Evolutionary conservation across 768 basidiomycete species (phyloP), one percentile per base, ranked within the genome.

Genomic region (Tulasnella sp.): DNA sequence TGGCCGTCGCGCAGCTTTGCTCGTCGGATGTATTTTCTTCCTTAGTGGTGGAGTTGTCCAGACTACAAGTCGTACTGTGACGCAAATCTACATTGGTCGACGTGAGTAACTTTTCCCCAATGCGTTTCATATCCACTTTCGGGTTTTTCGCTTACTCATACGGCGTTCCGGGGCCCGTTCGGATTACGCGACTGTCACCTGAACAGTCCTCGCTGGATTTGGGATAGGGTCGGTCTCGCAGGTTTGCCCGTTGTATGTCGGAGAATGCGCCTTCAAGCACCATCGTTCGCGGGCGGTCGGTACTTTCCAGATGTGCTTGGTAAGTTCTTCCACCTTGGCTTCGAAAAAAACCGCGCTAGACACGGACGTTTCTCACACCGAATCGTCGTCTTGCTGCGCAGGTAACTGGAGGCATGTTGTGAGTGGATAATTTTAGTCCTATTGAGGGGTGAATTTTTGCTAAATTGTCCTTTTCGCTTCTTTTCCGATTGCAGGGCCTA

Each of bases 351-450:
- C 23, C 29, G 18, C 32, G 26, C 29, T 18, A 15, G 61, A 35
- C 26, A 15, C 32, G 32, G 26, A 35, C 35, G 4, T 35, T 72
- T 77, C 71, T 46, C 37, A 71, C 44, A 29, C 69, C 70, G 16
- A 26, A 67, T 26, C 32, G 40, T 70, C 13, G 16, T 37, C n/a
- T 26, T 26, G 26, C 40, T 77, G 44, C 20, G 37, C 42, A 77
- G 77, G 77, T 77, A 11, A 77, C 69, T 13, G 77, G 77, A 29
- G 77, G 77, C 44, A 77, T 77, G 77, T 70, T 77, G 77, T 77
- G 18, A 77, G 77, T 46, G 39, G 39, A 46, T 37, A 42, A 71
- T 32, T 39, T 6, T 75, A 48, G 46, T 11, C 26, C 35, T 29
- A 39, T 55, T 10, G 37, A 57, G 32, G 32, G 61, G 61, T 3